These are phyloP conservation scores for Quambalaria eucalypti DNA, from an alignment of 1,284 basidiomycete species.

Conservation along the genomic window DNA sequence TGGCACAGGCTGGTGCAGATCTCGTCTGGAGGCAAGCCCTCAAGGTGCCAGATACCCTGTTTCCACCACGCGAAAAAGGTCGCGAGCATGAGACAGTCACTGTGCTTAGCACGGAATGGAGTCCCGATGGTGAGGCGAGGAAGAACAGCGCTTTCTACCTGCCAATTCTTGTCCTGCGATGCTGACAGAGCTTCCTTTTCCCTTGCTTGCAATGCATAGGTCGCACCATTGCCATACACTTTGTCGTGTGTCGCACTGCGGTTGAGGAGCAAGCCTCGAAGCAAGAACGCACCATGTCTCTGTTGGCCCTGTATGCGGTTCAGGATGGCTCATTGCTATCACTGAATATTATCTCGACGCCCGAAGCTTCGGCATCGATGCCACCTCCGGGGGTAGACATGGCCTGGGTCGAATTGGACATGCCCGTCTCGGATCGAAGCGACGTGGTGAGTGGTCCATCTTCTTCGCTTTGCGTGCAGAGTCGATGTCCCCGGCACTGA, in stretches of 20 bases:
- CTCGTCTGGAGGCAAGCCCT: neutral
- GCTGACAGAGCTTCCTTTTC: neutral
- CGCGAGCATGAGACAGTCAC: neutral
- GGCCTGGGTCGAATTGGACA: too few species aligned
- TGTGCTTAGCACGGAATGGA: neutral
- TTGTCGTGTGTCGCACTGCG: neutral
- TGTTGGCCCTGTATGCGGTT: neutral
- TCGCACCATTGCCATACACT: neutral
- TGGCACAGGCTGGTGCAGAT: neutral
- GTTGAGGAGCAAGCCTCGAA: neutral
- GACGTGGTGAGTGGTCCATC: too few species aligned
- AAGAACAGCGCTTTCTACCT: too few species aligned
- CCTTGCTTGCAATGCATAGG: neutral
- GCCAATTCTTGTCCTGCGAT: neutral
- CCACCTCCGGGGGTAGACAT: too few species aligned
- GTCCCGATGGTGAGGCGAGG: neutral
- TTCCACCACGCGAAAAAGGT: neutral
- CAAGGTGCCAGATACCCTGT: neutral
- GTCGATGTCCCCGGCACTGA: neutral
- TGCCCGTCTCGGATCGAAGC: too few species aligned
- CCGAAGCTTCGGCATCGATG: too few species aligned
- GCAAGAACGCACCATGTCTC: neutral
- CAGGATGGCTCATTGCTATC: too few species aligned
- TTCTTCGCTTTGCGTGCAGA: neutral
- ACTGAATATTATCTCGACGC: too few species aligned